These are phyloP conservation scores for Megacollybia marginata DNA, from an alignment of 768 basidiomycete species.

Conservation along the genomic window DNA sequence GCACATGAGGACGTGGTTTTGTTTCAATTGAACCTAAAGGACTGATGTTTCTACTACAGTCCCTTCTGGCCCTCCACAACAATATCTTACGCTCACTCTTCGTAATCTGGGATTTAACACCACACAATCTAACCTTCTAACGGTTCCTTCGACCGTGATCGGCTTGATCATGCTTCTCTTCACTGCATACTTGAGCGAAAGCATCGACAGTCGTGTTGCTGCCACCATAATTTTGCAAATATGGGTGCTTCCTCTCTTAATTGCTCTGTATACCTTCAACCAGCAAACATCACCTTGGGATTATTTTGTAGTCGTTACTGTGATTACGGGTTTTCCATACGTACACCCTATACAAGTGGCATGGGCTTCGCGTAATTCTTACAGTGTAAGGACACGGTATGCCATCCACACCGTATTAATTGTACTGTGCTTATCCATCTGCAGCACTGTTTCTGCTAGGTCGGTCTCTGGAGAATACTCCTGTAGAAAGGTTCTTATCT, in stretches of 20 bases:
- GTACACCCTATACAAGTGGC: slow-evolving; percentile 43
- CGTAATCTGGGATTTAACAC: slow-evolving; percentile 58
- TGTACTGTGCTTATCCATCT: neutral
- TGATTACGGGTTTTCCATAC: slow-evolving; percentile 53
- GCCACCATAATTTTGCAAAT: slow-evolving; percentile 47
- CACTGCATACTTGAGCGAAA: slow-evolving; percentile 44
- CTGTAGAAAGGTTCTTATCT: neutral
- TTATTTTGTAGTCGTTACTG: slow-evolving; percentile 43
- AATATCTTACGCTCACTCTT: slow-evolving; percentile 58
- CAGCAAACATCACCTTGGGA: slow-evolving; percentile 45
- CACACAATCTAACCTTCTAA: slow-evolving; percentile 53
- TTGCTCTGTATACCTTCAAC: slow-evolving; percentile 47
- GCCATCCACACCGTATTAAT: slow-evolving; percentile 10
- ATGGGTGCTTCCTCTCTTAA: slow-evolving; percentile 40
- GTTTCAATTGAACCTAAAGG: neutral
- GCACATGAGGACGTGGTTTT: slow-evolving; percentile 37
- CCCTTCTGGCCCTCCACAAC: slow-evolving; percentile 51
- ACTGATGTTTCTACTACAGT: slow-evolving; percentile 24
- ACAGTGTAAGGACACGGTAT: slow-evolving; percentile 48
- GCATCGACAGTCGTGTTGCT: slow-evolving; percentile 47
- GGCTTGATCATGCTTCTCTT: slow-evolving; percentile 43
- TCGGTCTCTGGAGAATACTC: neutral
- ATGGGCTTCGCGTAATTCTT: slow-evolving; percentile 55
- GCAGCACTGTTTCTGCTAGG: slow-evolving; percentile 35
- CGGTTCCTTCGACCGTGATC: slow-evolving; percentile 49